Conservation (phyloP, 495 filamentous ascomycete genomes). For the Xeromyces bisporus region DNA sequence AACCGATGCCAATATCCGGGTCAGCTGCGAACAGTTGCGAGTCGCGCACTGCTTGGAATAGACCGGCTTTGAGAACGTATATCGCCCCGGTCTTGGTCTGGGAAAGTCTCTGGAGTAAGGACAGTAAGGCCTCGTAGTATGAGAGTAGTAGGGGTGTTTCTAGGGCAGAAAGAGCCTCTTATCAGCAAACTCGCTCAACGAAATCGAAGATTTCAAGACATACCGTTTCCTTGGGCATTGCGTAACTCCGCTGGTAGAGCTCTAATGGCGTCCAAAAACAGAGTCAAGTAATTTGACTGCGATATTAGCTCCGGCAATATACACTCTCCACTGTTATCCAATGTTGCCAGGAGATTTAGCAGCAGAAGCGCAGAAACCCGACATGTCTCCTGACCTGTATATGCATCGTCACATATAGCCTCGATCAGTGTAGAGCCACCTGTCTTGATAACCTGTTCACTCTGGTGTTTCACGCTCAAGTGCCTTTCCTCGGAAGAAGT, state of each 20-base stretch:
- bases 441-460: conserved; percentile 54
- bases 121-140: conserved; percentile 61
- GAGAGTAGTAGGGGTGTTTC: conserved; percentile 37
- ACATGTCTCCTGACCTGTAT: conserved; percentile 61
- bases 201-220: conserved; percentile 10
- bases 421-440: conserved; percentile 67
- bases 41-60: conserved; percentile 68
- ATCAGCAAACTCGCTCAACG: conserved; percentile 11
- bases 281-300: conserved; percentile 72
- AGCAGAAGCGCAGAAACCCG: conserved; percentile 71
- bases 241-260: conserved; percentile 48
- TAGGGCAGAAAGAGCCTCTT: conserved; percentile 7
- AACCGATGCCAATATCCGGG: conserved; percentile 76
- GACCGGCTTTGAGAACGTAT: conserved; percentile 65
- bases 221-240: conserved; percentile 34
- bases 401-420: conserved; percentile 84
- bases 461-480: conserved; percentile 36
- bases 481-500: conserved; percentile 28
- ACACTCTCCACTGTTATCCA: conserved; percentile 48
- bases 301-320: conserved; percentile 64
- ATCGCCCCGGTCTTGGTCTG: conserved; percentile 65
- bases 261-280: conserved; percentile 72
- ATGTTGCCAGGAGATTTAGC: conserved; percentile 47
- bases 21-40: conserved; percentile 77
- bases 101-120: conserved; percentile 68